Conservation (phyloP, 75 land plant genomes). For the Azolla pinnata region DNA sequence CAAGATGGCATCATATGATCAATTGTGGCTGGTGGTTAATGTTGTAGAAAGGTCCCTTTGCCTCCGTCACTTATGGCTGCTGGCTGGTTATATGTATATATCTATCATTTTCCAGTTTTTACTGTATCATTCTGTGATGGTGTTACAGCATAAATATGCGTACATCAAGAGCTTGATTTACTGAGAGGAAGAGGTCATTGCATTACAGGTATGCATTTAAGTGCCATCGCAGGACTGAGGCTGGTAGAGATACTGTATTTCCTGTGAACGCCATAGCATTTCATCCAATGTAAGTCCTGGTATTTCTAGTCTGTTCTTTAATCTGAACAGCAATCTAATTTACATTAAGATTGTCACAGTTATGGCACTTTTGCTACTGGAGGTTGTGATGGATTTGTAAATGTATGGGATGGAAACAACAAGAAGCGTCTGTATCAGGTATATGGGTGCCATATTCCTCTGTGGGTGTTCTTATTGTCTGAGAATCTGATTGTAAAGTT, state of each 20-base stretch:
- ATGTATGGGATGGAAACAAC: conserved; percentile 99
- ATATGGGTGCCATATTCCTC: not conserved
- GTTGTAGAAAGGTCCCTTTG: too few species aligned
- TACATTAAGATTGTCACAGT: conserved; percentile 33
- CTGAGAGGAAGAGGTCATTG: too few species aligned
- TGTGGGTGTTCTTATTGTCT: not conserved
- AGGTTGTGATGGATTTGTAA: conserved; percentile 97
- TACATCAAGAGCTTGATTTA: too few species aligned
- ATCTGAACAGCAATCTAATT: not conserved
- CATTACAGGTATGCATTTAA: conserved; percentile 88
- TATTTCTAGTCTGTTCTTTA: not conserved
- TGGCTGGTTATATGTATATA: too few species aligned
- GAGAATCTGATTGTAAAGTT: too few species aligned
- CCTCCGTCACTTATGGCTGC: too few species aligned
- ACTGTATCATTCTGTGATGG: too few species aligned
- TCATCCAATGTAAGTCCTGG: conserved; percentile 88
- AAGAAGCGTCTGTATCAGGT: conserved; percentile 99
- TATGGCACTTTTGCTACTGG: conserved; percentile 99
- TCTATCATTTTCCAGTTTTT: too few species aligned
- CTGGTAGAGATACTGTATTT: conserved; percentile 91
- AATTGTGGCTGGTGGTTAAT: too few species aligned
- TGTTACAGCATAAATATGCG: too few species aligned
- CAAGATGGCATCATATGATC: too few species aligned
- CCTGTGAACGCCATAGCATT: conserved; percentile 99
- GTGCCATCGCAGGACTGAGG: conserved; percentile 94